Base-by-base conservation (phyloP, 2,329 filamentous ascomycete genomes). In the Fusarium graminum region DNA sequence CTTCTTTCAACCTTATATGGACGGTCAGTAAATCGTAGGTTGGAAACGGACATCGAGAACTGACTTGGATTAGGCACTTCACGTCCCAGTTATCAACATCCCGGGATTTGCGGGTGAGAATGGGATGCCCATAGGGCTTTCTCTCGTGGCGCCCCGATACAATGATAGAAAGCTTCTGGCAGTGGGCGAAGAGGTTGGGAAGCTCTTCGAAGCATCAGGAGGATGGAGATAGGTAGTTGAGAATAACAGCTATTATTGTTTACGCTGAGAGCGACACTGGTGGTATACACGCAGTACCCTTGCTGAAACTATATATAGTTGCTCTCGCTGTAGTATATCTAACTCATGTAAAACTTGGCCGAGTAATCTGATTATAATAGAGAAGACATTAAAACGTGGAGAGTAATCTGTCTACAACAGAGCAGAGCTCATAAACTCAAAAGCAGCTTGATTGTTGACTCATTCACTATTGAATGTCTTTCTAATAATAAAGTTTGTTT, bases 1-100 rank as follows among this genome's bases (percentile, higher is more conserved):
- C 83, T 9, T 79, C 72, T 0, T 85, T 85, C 49, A 84, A 83
- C 61, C 64, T 68, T 16, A 80, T 81, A 0, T 85, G 83, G 83
- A 85, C 83, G 22, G 81, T 84, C 52, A 74, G 80, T 50, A 5
- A 13, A 3, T 29, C 12, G 12, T 2, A 11, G 7, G 2, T 22
- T 13, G 0, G 14, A 4, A 0, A 28, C 6, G 26, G 8, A 7
- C 2, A 6, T 16, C 11, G 7, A n/a, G 7, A 22, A 29, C 55
- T 59, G 2, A 60, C 16, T 4, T 2, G 1, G 3, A 3, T 26
- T 2, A 70, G 68, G 68, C 59, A 3, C 36, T 71, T 0, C 68
- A 71, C 2, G 38, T 12, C 8, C 68, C 68, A 0, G 53, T 71
- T 2, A 40, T 71, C 1, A 71, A 71, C 6, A 39, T 71, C 3